Conservation (phyloP, 176 grass and related monocot species). For the Phragmites australis region DNA sequence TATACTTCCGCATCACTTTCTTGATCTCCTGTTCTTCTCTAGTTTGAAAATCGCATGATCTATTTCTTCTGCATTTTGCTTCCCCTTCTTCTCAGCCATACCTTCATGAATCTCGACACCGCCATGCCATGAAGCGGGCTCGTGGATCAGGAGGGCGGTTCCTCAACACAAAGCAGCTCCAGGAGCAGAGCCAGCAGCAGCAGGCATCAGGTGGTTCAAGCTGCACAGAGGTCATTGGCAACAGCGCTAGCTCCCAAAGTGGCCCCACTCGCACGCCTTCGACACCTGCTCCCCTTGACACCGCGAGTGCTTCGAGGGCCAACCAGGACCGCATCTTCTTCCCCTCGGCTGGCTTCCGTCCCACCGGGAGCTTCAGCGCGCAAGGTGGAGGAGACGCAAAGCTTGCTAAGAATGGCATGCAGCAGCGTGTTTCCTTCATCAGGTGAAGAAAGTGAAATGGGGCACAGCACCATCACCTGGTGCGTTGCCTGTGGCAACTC, state of each 20-base stretch:
- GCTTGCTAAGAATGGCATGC: constrained; percentile 24
- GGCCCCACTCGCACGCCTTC: constrained; percentile 29
- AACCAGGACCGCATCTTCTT: constrained; percentile 52
- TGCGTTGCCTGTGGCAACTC: constrained; percentile 72
- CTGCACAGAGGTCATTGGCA: constrained; percentile 34
- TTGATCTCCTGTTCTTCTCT: not conserved
- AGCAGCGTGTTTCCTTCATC: constrained; percentile 44
- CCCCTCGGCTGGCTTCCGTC: constrained; percentile 36
- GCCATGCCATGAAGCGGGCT: constrained; percentile 89
- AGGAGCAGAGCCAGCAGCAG: constrained; percentile 48
- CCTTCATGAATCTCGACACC: constrained; percentile 96
- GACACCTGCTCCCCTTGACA: constrained; percentile 12
- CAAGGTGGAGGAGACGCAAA: constrained; percentile 42
- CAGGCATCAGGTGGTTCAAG: constrained; percentile 27
- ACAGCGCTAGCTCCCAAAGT: constrained; percentile 27
- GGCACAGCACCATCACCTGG: constrained; percentile 20
- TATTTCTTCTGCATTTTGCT: constrained; percentile 2
- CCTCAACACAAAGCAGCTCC: constrained; percentile 82
- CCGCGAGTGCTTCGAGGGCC: constrained; percentile 41
- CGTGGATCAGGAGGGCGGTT: constrained; percentile 91
- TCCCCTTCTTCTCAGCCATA: constrained; percentile 69
- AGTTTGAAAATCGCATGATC: not conserved
- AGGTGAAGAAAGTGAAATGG: constrained; percentile 40
- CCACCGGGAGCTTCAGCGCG: not conserved
- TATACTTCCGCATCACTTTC: not conserved